Evolutionary conservation across 257 asterid genomes (phyloP).

Genomic region (Gentiana dahurica): DNA sequence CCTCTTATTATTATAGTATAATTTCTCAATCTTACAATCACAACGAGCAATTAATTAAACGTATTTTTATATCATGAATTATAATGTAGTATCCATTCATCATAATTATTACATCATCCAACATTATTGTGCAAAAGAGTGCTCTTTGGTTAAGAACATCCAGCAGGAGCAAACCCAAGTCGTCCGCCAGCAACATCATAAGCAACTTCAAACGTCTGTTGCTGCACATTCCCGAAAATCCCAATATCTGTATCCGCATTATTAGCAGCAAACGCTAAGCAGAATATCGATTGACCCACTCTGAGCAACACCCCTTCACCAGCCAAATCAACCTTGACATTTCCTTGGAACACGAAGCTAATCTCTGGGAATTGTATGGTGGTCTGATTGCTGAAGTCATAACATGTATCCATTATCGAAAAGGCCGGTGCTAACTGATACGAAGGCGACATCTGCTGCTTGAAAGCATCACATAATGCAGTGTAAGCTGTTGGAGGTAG

Average conservation of each 20-base stretch:
- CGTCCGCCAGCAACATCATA: slow-evolving; percentile 63
- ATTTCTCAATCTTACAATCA: no score
- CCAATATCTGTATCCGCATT: slow-evolving; percentile 18
- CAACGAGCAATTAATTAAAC: no score
- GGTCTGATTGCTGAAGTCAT: slow-evolving; percentile 29
- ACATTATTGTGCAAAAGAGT: no score
- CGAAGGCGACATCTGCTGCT: slow-evolving; percentile 24
- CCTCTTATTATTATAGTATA: no score
- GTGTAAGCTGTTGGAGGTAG: slow-evolving; percentile 21
- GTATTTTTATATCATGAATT: no score
- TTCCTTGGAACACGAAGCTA: slow-evolving; percentile 39
- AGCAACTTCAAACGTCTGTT: slow-evolving; percentile 54
- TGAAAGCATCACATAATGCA: slow-evolving; percentile 33
- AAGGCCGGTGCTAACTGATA: slow-evolving; percentile 37
- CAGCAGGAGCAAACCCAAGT: slow-evolving; percentile 51
- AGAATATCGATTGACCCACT: slow-evolving; percentile 11
- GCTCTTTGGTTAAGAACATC: slow-evolving; percentile 25
- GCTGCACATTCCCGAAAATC: slow-evolving; percentile 61
- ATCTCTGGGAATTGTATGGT: slow-evolving; percentile 31
- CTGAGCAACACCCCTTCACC: slow-evolving; percentile 21
- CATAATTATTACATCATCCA: no score
- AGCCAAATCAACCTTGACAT: slow-evolving; percentile 28
- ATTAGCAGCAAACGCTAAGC: slow-evolving; percentile 66
- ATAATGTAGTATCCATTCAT: no score
- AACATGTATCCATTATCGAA: slow-evolving; percentile 66